Conservation (phyloP, 495 filamentous ascomycete genomes). For the Xylaria castorea region DNA sequence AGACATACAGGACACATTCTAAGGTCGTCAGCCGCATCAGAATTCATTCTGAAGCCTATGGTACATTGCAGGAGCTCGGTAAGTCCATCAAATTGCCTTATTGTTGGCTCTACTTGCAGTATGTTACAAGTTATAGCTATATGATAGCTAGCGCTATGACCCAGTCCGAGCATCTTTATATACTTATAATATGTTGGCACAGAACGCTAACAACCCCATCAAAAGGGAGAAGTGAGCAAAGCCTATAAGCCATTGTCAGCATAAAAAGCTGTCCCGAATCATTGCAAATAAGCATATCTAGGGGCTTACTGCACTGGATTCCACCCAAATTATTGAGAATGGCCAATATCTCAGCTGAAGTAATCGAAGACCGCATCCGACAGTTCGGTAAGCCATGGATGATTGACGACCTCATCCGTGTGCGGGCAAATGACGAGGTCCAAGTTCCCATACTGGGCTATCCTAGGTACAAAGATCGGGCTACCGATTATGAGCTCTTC, state of each 20-base stretch:
- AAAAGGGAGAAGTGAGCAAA: neutral
- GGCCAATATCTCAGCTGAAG: conserved; percentile 39
- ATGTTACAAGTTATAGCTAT: neutral
- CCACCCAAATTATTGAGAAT: conserved; percentile 18
- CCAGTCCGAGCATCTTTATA: neutral
- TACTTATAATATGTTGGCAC: neutral
- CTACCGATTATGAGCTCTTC: conserved; percentile 57
- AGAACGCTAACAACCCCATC: neutral
- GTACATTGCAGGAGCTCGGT: too few species aligned
- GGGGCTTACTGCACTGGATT: neutral
- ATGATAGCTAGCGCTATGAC: neutral
- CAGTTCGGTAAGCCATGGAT: conserved; percentile 46
- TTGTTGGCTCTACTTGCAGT: neutral
- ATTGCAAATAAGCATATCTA: neutral
- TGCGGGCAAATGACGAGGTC: conserved; percentile 55
- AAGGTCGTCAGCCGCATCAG: conserved; percentile 5
- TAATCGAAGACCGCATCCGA: conserved; percentile 35
- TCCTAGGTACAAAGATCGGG: conserved; percentile 45
- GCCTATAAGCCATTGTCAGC: neutral
- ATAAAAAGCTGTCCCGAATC: neutral
- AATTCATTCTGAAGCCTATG: neutral
- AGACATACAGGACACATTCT: neutral
- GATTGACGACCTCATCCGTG: conserved; percentile 59
- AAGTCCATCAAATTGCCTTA: neutral
- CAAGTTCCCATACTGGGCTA: conserved; percentile 62